Evolutionary conservation across 495 filamentous ascomycete genomes (phyloP).

Genomic region (Choiromyces venosus): DNA sequence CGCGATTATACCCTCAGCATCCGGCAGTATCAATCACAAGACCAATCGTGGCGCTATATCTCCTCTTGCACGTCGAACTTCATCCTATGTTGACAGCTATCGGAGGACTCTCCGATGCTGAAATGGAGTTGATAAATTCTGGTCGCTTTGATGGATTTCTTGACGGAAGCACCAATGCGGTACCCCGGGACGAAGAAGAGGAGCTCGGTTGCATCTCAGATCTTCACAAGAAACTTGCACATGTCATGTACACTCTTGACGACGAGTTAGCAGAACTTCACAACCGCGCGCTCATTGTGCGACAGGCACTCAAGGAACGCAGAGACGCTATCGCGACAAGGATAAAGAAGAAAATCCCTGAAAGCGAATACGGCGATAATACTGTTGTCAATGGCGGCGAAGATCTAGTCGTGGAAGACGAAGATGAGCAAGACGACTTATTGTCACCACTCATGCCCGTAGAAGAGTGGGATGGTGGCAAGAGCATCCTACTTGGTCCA

Average conservation of each 20-base stretch:
- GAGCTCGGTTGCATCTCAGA: slow-evolving; percentile 85
- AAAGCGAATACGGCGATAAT: slow-evolving; percentile 18
- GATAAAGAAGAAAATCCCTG: slow-evolving; percentile 44
- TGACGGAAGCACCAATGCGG: slow-evolving; percentile 49
- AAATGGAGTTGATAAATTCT: slow-evolving; percentile 95
- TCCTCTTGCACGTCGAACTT: slow-evolving; percentile 72
- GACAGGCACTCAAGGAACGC: slow-evolving; percentile 66
- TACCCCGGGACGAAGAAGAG: slow-evolving; percentile 87
- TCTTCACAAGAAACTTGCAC: slow-evolving; percentile 87
- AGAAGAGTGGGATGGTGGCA: slow-evolving; percentile 39
- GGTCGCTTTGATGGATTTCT: slow-evolving; percentile 97
- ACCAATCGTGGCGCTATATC: slow-evolving; percentile 64
- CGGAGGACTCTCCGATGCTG: slow-evolving; percentile 72
- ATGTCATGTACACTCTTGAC: slow-evolving; percentile 88
- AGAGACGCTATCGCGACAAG: slow-evolving; percentile 61
- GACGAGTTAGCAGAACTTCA: slow-evolving; percentile 93
- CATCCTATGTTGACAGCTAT: slow-evolving; percentile 86
- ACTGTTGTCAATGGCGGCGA: background rate
- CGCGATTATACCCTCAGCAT: slow-evolving; percentile 37
- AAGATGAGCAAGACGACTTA: slow-evolving; percentile 25
- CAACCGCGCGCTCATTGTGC: slow-evolving; percentile 71
- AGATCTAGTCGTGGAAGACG: background rate
- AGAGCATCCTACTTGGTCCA: slow-evolving; percentile 43
- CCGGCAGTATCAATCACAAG: slow-evolving; percentile 34
- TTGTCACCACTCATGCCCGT: slow-evolving; percentile 16